Evolutionary conservation across 2,329 filamentous ascomycete genomes (phyloP).

Genomic region (Exophiala oligosperma): DNA sequence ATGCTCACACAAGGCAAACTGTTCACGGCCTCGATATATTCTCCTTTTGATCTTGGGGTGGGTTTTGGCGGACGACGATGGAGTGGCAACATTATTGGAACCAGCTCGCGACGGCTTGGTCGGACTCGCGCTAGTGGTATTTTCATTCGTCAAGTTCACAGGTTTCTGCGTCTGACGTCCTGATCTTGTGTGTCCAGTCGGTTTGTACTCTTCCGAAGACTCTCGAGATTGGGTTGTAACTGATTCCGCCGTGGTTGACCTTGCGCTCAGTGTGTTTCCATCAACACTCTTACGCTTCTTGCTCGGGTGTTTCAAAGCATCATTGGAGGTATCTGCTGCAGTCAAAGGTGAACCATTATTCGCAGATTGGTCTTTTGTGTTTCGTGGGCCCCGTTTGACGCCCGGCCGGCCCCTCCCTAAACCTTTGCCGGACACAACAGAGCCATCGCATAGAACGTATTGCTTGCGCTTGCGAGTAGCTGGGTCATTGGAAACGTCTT

Average conservation of each 20-base stretch:
- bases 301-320: background rate
- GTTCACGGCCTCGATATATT: conserved; percentile 47
- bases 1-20: conserved; percentile 62
- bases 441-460: conserved; percentile 25
- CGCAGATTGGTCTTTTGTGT: background rate
- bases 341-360: conserved; percentile 4
- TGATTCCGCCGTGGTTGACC: conserved; percentile 12
- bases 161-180: conserved; percentile 68
- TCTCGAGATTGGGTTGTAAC: conserved; percentile 37
- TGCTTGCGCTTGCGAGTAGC: conserved; percentile 17
- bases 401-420: conserved; percentile 29
- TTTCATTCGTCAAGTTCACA: conserved; percentile 60
- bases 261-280: conserved; percentile 7
- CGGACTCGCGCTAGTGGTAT: conserved; percentile 33
- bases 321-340: background rate
- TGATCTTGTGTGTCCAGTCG: conserved; percentile 68
- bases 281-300: conserved; percentile 21
- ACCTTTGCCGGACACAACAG: conserved; percentile 30
- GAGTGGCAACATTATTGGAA: conserved; percentile 17
- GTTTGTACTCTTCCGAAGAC: conserved; percentile 49
- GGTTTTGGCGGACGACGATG: conserved; percentile 28
- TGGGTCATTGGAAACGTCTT: background rate
- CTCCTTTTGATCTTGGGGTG: conserved; percentile 60
- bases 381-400: conserved; percentile 30
- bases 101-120: conserved; percentile 12